Evolutionary conservation across 495 filamentous ascomycete genomes (phyloP).

Genomic region (Halenospora varia): DNA sequence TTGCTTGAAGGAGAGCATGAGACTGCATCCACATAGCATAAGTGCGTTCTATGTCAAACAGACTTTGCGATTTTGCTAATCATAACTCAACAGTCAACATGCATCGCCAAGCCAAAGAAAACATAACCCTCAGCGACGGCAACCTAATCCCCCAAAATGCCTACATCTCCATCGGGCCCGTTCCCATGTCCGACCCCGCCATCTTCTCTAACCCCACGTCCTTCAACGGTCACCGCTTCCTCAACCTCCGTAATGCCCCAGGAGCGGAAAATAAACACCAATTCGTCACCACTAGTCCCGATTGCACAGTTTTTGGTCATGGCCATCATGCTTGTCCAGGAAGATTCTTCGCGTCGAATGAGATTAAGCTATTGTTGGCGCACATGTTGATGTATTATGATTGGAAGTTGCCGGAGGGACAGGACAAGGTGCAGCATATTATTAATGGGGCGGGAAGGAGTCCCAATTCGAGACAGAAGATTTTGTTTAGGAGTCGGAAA

Average conservation of each 20-base stretch:
- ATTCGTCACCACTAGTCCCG: conserved; percentile 35
- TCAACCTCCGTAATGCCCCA: conserved; percentile 37
- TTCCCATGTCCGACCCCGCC: conserved; percentile 32
- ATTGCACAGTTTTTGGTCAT: conserved; percentile 35
- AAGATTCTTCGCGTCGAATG: conserved; percentile 47
- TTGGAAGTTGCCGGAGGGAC: conserved; percentile 27
- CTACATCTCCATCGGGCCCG: conserved; percentile 31
- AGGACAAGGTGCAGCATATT: neutral
- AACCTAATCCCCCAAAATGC: conserved; percentile 46
- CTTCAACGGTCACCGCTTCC: conserved; percentile 51
- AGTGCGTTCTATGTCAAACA: conserved; percentile 24
- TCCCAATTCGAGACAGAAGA: neutral
- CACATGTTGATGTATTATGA: conserved; percentile 52
- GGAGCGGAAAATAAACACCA: conserved; percentile 33
- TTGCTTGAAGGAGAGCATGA: conserved; percentile 40
- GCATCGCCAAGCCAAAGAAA: conserved; percentile 33
- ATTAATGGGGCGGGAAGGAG: neutral
- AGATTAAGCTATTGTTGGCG: conserved; percentile 51
- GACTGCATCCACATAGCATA: conserved; percentile 30
- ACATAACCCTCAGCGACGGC: conserved; percentile 43
- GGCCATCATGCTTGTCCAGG: conserved; percentile 55
- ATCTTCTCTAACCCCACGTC: conserved; percentile 40
- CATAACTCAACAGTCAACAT: conserved; percentile 33
- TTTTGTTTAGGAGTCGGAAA: neutral
- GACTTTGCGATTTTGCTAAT: conserved; percentile 9